A percentile compares a stretch with the other conserved stretches of the same genome.
These are phyloP conservation scores for Ceratopteris richardii DNA, from an alignment of 75 land plant species.

Conservation along the genomic window DNA sequence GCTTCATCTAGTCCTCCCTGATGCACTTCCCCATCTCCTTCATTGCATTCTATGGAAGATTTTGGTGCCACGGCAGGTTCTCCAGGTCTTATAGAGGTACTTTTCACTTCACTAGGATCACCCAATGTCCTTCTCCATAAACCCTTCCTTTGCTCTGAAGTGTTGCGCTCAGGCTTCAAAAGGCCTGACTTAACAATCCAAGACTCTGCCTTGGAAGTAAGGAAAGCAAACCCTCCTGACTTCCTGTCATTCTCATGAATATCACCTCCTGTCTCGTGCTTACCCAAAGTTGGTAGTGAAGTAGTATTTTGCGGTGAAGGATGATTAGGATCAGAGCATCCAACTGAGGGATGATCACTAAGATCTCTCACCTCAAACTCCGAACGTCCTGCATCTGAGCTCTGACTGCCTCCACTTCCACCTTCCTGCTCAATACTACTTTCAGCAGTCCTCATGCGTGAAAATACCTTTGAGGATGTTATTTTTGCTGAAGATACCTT, in stretches of 20 bases:
- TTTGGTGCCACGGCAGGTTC: too few species aligned
- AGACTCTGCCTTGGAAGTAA: constrained; percentile 65
- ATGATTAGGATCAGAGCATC: neutral
- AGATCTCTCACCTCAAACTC: constrained; percentile 43
- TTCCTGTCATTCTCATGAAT: constrained; percentile 46
- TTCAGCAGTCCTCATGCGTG: constrained; percentile 30
- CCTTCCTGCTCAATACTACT: constrained; percentile 36
- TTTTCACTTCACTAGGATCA: too few species aligned
- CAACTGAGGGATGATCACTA: constrained; percentile 23
- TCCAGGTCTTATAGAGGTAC: too few species aligned
- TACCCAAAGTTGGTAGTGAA: constrained; percentile 11
- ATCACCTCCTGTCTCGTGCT: constrained; percentile 16
- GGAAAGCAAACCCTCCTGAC: constrained; percentile 33
- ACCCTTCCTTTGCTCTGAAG: neutral
- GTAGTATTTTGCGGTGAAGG: neutral
- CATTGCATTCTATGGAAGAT: too few species aligned
- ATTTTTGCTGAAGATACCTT: constrained; percentile 23
- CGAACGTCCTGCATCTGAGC: constrained; percentile 43
- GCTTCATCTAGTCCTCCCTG: too few species aligned
- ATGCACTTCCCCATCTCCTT: too few species aligned
- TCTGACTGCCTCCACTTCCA: constrained; percentile 53
- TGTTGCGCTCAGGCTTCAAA: constrained; percentile 40
- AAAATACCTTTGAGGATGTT: constrained; percentile 7
- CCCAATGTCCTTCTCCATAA: too few species aligned
- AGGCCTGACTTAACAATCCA: constrained; percentile 67